Percentiles rank a stretch among this genome's conserved stretches.
These are phyloP conservation scores for Ceratobasidium sp. DNA, from an alignment of 1,284 basidiomycete genomes.

Conservation along the genomic window DNA sequence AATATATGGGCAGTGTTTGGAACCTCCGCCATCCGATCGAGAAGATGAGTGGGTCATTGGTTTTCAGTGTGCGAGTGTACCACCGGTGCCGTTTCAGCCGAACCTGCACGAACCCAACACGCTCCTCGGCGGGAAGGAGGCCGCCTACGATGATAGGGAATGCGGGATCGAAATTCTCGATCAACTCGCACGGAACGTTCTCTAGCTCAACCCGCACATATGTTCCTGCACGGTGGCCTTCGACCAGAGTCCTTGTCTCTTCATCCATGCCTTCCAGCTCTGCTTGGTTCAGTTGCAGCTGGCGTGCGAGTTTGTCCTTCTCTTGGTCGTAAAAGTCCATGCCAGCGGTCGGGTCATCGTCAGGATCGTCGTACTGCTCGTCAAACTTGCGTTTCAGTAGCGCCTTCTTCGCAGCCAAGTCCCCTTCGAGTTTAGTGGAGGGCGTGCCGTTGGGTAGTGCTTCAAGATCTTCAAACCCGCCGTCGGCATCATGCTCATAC, in stretches of 20 bases:
- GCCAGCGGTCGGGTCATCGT: constrained; percentile 61
- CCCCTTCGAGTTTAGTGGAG: constrained; percentile 56
- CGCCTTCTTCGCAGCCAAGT: constrained; percentile 87
- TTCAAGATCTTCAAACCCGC: constrained; percentile 56
- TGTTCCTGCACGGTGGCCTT: constrained; percentile 90
- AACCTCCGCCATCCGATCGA: constrained; percentile 97
- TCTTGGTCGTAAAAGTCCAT: constrained; percentile 89
- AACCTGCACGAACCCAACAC: constrained; percentile 93
- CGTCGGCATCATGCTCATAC: constrained; percentile 57
- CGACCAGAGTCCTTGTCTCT: constrained; percentile 81
- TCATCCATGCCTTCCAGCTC: constrained; percentile 87
- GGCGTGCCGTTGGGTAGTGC: constrained; percentile 52
- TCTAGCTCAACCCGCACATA: constrained; percentile 93
- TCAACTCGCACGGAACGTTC: constrained; percentile 88
- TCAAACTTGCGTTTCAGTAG: constrained; percentile 94
- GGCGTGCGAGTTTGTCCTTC: constrained; percentile 90
- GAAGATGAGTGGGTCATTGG: constrained; percentile 95
- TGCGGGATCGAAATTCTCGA: constrained; percentile 90
- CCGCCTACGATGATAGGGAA: constrained; percentile 95
- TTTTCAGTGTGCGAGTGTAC: constrained; percentile 93
- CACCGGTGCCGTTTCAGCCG: constrained; percentile 97
- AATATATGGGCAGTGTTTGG: constrained; percentile 94
- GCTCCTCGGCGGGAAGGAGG: constrained; percentile 88
- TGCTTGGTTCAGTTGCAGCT: constrained; percentile 82
- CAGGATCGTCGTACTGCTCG: constrained; percentile 94